Percentiles rank a stretch among this genome's conserved stretches.
phyloP scores from a whole-genome alignment of 306 rosid genomes.

The Calophaca sinica region DNA sequence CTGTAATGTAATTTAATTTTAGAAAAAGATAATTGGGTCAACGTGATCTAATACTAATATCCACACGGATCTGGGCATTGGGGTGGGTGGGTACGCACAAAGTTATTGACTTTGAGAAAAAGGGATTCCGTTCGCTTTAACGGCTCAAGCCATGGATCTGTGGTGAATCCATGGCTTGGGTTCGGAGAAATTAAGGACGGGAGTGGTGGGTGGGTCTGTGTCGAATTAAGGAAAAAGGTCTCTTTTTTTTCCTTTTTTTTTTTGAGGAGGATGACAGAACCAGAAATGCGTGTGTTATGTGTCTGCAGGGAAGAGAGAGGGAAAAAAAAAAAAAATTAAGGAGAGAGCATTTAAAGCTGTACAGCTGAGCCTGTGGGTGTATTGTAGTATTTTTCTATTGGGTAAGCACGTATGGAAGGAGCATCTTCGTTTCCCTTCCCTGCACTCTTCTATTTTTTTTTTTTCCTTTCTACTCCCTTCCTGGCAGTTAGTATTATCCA shows the following conservation, averaged over 20 bases:
- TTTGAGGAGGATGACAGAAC: conserved; percentile 53
- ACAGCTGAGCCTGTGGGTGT: neutral
- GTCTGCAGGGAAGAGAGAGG: conserved; percentile 14
- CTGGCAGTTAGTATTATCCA: neutral
- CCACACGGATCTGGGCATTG: conserved; percentile 54
- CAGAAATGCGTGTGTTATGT: conserved; percentile 37
- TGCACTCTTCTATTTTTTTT: neutral
- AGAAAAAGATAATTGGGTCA: neutral
- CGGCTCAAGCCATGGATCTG: conserved; percentile 75
- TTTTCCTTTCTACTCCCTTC: neutral
- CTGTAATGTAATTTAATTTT: conserved; percentile 42
- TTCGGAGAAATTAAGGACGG: conserved; percentile 34
- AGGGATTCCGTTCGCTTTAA: conserved; percentile 20
- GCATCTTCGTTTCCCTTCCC: neutral
- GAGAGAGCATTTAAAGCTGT: conserved; percentile 40
- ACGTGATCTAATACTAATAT: neutral
- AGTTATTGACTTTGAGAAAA: neutral
- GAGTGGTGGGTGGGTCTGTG: conserved; percentile 31
- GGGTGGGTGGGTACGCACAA: conserved; percentile 14
- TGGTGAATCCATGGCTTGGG: conserved; percentile 58
- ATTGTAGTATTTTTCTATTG: neutral
- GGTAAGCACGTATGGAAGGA: conserved; percentile 17
- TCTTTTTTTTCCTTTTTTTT: conserved; percentile 10
- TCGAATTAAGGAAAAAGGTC: conserved; percentile 45
- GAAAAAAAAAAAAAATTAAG: neutral